These are phyloP conservation scores for Lotus japonicus DNA, from an alignment of 306 rosid genomes.

Conservation along the genomic window DNA sequence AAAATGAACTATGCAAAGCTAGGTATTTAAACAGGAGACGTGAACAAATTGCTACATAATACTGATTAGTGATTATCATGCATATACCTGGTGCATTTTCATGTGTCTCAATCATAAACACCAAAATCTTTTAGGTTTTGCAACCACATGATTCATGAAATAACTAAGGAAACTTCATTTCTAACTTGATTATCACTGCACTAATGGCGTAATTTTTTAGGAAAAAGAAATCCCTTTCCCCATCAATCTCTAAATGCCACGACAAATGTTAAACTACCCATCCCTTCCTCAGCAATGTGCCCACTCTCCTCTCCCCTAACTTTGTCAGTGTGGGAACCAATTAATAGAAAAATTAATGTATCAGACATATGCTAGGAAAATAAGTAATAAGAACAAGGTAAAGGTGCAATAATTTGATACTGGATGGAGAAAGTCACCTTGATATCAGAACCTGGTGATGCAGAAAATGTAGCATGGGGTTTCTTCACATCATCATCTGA, in stretches of 20 bases:
- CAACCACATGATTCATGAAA: background rate
- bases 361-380: background rate
- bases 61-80: background rate
- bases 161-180: too few relatives aligned
- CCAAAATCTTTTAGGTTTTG: background rate
- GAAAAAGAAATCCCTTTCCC: background rate
- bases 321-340: background rate
- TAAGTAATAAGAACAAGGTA: background rate
- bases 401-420: background rate
- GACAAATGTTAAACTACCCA: background rate
- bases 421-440: slow-evolving; percentile 40
- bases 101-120: background rate
- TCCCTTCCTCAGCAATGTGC: background rate
- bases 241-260: background rate
- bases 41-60: background rate
- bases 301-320: background rate
- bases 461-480: slow-evolving; percentile 34
- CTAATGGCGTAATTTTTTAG: background rate
- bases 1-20: background rate
- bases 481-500: slow-evolving; percentile 51
- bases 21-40: background rate
- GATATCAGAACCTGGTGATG: slow-evolving; percentile 38
- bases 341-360: background rate
- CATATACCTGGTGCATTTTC: background rate
- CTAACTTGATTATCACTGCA: too few relatives aligned